Evolutionary conservation across 1,284 basidiomycete genomes (phyloP).

Genomic region (Trichosporon faecale): DNA sequence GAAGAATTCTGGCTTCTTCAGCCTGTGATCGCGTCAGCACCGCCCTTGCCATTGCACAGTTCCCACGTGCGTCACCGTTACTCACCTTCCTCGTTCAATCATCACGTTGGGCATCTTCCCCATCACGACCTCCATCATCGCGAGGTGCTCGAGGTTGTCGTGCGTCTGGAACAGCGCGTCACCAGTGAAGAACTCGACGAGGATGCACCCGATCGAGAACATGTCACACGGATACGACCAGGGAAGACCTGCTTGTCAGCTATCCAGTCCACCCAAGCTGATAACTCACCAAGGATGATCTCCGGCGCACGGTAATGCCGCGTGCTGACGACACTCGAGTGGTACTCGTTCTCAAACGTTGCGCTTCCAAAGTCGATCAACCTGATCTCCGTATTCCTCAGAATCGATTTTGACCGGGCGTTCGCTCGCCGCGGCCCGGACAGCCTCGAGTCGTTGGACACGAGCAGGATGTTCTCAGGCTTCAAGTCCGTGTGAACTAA

Average conservation of each 20-base stretch:
- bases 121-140: conserved; percentile 99
- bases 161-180: conserved; percentile 98
- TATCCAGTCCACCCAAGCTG: not conserved
- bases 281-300: conserved; percentile 83
- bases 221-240: conserved; percentile 99
- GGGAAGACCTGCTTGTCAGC: conserved; percentile 66
- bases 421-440: conserved; percentile 34
- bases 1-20: conserved; percentile 83
- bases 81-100: conserved; percentile 53
- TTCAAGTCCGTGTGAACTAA: conserved; percentile 98
- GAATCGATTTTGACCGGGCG: conserved; percentile 53
- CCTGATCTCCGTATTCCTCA: conserved; percentile 86
- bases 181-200: conserved; percentile 98
- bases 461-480: conserved; percentile 95
- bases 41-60: not conserved
- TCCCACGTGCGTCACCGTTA: not conserved
- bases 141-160: conserved; percentile 97
- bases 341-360: conserved; percentile 97
- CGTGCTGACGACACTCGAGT: conserved; percentile 95
- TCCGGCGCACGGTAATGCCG: conserved; percentile 98
- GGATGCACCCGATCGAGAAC: conserved; percentile 97
- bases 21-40: conserved; percentile 53
- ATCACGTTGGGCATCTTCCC: conserved; percentile 91
- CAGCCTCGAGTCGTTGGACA: conserved; percentile 68
- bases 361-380: conserved; percentile 97